Percentiles rank a stretch among this genome's conserved stretches.
These are phyloP conservation scores for Chaetoscypha palmicola DNA, from an alignment of 2,329 filamentous ascomycete species.

Conservation along the genomic window DNA sequence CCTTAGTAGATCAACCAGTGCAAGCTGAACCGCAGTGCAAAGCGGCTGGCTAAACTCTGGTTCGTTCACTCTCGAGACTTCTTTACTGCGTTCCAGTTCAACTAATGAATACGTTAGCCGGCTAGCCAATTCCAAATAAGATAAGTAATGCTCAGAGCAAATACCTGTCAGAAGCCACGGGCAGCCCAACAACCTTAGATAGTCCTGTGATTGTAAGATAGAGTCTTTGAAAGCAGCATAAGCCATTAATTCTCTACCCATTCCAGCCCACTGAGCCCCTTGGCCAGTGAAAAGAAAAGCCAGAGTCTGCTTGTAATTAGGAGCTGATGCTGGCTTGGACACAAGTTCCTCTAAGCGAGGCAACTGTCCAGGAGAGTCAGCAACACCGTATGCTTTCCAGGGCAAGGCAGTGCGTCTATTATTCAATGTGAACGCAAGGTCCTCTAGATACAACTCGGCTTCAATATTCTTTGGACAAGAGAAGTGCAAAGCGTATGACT, in stretches of 20 bases:
- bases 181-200: background rate
- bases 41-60: constrained; percentile 17
- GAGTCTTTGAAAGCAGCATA: constrained; percentile 6
- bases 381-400: background rate
- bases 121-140: background rate
- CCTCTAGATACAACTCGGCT: constrained; percentile 1
- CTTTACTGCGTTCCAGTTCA: background rate
- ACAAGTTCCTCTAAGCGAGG: background rate
- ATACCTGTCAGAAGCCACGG: constrained; percentile 1
- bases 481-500: background rate
- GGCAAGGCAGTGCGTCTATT: background rate
- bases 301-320: constrained; percentile 1
- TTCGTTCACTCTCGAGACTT: constrained; percentile 7
- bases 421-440: background rate
- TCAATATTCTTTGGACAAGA: constrained; percentile 15
- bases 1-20: constrained; percentile 18
- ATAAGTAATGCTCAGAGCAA: background rate
- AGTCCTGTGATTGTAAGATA: background rate
- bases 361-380: background rate
- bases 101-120: background rate
- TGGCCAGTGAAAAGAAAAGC: constrained; percentile 22
- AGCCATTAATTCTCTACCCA: constrained; percentile 15
- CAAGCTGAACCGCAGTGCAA: constrained; percentile 21
- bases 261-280: constrained; percentile 17
- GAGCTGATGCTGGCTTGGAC: background rate